A percentile compares a stretch with the other conserved stretches of the same genome.
These are phyloP conservation scores for Gentiana macrophylla DNA, from an alignment of 257 asterid species.

Conservation along the genomic window DNA sequence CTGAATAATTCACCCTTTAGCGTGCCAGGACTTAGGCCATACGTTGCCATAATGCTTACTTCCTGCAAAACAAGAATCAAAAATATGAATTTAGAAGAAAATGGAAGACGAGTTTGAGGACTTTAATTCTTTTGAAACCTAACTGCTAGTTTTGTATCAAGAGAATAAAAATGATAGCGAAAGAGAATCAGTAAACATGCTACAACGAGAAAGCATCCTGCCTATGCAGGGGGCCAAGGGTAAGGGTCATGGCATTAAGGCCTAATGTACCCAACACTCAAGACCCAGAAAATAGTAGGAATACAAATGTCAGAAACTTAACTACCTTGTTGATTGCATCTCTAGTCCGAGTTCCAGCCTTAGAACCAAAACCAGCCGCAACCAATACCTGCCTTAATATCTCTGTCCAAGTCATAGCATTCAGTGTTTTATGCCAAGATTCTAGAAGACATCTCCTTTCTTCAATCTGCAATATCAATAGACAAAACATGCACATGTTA, in stretches of 20 bases:
- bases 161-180: neutral
- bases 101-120: neutral
- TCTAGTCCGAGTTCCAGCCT: slow-evolving; percentile 25
- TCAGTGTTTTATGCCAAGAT: slow-evolving; percentile 73
- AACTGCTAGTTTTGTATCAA: neutral
- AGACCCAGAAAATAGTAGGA: too few relatives aligned
- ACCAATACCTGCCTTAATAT: slow-evolving; percentile 67
- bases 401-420: slow-evolving; percentile 90
- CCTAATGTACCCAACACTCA: too few relatives aligned
- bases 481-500: slow-evolving; percentile 3
- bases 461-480: slow-evolving; percentile 44
- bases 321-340: slow-evolving; percentile 56
- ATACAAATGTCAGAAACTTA: slow-evolving; percentile 7
- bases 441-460: slow-evolving; percentile 32
- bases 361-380: slow-evolving; percentile 93
- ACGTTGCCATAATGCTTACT: slow-evolving; percentile 62
- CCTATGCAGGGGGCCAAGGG: too few relatives aligned
- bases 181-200: slow-evolving; percentile 7
- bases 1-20: slow-evolving; percentile 79
- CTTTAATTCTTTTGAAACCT: slow-evolving; percentile 1
- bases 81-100: slow-evolving; percentile 4
- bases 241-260: too few relatives aligned
- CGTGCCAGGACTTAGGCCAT: slow-evolving; percentile 71
- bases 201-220: too few relatives aligned
- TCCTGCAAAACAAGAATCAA: slow-evolving; percentile 41